Evolutionary conservation across 306 rosid species (phyloP).

Genomic region (Cicer bijugum): DNA sequence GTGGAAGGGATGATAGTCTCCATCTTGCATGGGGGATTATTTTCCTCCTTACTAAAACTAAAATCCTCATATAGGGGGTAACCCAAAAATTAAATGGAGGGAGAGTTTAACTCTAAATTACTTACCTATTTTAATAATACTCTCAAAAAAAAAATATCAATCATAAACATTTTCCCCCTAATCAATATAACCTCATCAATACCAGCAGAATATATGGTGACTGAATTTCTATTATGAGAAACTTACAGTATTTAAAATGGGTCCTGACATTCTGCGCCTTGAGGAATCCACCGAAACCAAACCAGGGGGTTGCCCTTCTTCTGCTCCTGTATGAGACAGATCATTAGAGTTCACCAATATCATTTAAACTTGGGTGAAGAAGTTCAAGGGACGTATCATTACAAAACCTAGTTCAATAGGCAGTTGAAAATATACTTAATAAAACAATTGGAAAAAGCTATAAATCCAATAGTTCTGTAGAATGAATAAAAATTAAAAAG

Average conservation of each 20-base stretch:
- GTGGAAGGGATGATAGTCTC: background rate
- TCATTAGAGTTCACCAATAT: constrained; percentile 1
- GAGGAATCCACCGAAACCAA: constrained; percentile 73
- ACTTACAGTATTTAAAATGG: constrained; percentile 62
- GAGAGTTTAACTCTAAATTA: too few species aligned
- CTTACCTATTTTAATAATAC: too few species aligned
- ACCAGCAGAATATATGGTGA: constrained; percentile 47
- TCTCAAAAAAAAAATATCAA: too few species aligned
- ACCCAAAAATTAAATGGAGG: too few species aligned
- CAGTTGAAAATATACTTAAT: background rate
- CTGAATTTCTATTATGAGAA: constrained; percentile 54
- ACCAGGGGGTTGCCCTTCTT: constrained; percentile 75
- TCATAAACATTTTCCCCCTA: too few species aligned
- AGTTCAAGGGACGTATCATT: constrained; percentile 1
- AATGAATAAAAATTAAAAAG: constrained; percentile 30
- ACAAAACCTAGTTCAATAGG: constrained; percentile 28
- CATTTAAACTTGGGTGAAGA: constrained; percentile 19
- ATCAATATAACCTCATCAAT: constrained; percentile 52
- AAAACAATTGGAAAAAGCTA: constrained; percentile 7
- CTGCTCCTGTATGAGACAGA: constrained; percentile 59
- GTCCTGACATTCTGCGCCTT: constrained; percentile 73
- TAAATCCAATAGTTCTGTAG: constrained; percentile 1
- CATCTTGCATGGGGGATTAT: background rate
- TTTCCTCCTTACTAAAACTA: too few species aligned
- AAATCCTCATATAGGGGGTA: too few species aligned